These are phyloP conservation scores for Blastomyces silverae DNA, from an alignment of 2,329 filamentous ascomycete species.

Conservation along the genomic window DNA sequence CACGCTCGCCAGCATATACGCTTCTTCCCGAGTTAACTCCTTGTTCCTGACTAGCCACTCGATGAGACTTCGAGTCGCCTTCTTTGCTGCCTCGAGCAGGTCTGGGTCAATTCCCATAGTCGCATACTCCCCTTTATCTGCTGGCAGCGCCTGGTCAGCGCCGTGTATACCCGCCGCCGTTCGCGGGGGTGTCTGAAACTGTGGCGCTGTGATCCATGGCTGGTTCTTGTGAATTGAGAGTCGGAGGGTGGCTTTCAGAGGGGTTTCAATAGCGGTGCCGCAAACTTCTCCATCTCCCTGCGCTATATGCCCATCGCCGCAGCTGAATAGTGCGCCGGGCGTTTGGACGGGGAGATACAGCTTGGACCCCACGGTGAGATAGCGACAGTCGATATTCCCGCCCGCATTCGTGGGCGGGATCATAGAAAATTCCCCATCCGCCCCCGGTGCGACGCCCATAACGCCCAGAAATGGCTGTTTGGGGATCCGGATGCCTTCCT, in stretches of 20 bases:
- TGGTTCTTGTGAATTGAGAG: conserved; percentile 46
- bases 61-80: conserved; percentile 45
- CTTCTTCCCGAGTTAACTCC: conserved; percentile 43
- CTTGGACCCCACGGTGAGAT: conserved; percentile 43
- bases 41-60: conserved; percentile 46
- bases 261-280: conserved; percentile 52
- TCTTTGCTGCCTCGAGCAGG: conserved; percentile 45
- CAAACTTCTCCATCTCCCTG: conserved; percentile 52
- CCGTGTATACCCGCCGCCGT: conserved; percentile 21
- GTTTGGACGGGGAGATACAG: conserved; percentile 48
- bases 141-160: conserved; percentile 22
- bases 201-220: conserved; percentile 44
- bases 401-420: conserved; percentile 49
- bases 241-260: conserved; percentile 45
- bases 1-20: conserved; percentile 50
- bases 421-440: conserved; percentile 43
- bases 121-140: conserved; percentile 41
- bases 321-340: conserved; percentile 48
- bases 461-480: conserved; percentile 49
- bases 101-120: conserved; percentile 45
- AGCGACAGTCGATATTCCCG: conserved; percentile 51
- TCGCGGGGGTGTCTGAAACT: conserved; percentile 40
- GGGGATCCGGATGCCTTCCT: conserved; percentile 45
- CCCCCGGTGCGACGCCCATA: conserved; percentile 46
- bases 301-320: conserved; percentile 50